A percentile compares a stretch with the other conserved stretches of the same genome.
phyloP scores from a whole-genome alignment of 2,329 filamentous ascomycete species.

The Sporothrix phasma region DNA sequence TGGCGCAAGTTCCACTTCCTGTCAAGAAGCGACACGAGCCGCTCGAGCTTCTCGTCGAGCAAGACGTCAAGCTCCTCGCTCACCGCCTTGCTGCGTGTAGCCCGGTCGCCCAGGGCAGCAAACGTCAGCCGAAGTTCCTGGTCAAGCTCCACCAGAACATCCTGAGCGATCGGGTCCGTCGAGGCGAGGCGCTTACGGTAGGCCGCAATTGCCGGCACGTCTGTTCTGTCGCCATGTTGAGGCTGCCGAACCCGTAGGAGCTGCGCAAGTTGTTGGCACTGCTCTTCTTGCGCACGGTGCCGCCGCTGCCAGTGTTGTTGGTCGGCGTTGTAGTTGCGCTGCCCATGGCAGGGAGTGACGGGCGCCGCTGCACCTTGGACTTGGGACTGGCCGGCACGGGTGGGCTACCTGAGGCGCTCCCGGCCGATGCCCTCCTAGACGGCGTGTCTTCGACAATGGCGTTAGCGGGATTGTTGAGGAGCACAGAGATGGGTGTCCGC shows the following conservation, averaged over 20 bases:
- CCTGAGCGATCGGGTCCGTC: conserved; percentile 43
- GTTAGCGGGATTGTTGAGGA: conserved; percentile 34
- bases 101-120: conserved; percentile 49
- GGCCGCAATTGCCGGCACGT: conserved; percentile 51
- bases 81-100: conserved; percentile 41
- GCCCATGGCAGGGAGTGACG: conserved; percentile 44
- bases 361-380: conserved; percentile 34
- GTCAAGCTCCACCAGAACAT: conserved; percentile 52
- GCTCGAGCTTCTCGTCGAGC: conserved; percentile 66
- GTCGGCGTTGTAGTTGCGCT: conserved; percentile 21
- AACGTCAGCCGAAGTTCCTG: conserved; percentile 54
- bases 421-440: conserved; percentile 37
- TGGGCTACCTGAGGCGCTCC: conserved; percentile 36
- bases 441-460: conserved; percentile 37
- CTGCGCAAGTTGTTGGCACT: conserved; percentile 15
- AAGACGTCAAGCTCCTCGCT: conserved; percentile 53
- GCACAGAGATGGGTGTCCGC: conserved; percentile 32
- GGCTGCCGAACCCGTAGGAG: conserved; percentile 38
- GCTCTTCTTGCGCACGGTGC: conserved; percentile 36
- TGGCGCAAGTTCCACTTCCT: conserved; percentile 50
- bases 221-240: conserved; percentile 56
- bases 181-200: conserved; percentile 55
- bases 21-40: conserved; percentile 60
- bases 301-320: background rate
- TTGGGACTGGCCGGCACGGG: conserved; percentile 40